These are phyloP conservation scores for Cladobotryum mycophilum DNA, from an alignment of 2,329 filamentous ascomycete genomes.

Conservation along the genomic window DNA sequence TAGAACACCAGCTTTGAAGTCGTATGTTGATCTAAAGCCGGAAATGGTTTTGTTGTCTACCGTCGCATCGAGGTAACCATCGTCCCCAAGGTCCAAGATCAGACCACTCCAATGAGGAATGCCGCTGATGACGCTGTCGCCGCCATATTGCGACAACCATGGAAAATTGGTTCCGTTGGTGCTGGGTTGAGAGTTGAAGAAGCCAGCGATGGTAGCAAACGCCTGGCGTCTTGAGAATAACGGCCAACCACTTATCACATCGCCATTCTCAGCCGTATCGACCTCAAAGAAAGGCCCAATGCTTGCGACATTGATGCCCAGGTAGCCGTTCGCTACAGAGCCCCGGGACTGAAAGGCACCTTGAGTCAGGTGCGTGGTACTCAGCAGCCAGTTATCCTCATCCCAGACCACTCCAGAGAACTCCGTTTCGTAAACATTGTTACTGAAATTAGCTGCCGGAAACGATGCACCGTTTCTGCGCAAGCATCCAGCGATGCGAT, in stretches of 20 bases:
- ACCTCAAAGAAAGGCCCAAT: constrained; percentile 23
- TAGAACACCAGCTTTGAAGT: constrained; percentile 56
- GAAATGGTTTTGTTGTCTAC: constrained; percentile 53
- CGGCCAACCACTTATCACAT: constrained; percentile 59
- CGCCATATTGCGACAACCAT: constrained; percentile 55
- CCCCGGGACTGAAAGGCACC: constrained; percentile 23
- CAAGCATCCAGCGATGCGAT: constrained; percentile 4
- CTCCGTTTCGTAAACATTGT: constrained; percentile 17
- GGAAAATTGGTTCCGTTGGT: constrained; percentile 57
- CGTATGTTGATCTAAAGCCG: constrained; percentile 54
- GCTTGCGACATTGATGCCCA: constrained; percentile 22
- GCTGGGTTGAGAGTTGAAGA: constrained; percentile 54
- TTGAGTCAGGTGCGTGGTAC: constrained; percentile 18
- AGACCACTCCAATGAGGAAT: constrained; percentile 52
- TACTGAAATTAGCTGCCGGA: not conserved
- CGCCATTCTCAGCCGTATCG: constrained; percentile 16
- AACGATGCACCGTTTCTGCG: not conserved
- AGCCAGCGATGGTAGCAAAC: constrained; percentile 62
- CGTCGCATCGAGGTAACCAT: constrained; percentile 52
- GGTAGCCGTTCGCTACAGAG: constrained; percentile 24
- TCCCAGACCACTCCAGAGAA: constrained; percentile 23
- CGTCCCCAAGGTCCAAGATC: constrained; percentile 47
- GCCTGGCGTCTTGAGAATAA: constrained; percentile 56
- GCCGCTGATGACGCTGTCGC: constrained; percentile 64
- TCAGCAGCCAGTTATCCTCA: constrained; percentile 20